Percentiles rank a stretch among this genome's conserved stretches.
Evolutionary conservation across 139 green algal genomes (phyloP).

Genomic region (Eudorina sp.): DNA sequence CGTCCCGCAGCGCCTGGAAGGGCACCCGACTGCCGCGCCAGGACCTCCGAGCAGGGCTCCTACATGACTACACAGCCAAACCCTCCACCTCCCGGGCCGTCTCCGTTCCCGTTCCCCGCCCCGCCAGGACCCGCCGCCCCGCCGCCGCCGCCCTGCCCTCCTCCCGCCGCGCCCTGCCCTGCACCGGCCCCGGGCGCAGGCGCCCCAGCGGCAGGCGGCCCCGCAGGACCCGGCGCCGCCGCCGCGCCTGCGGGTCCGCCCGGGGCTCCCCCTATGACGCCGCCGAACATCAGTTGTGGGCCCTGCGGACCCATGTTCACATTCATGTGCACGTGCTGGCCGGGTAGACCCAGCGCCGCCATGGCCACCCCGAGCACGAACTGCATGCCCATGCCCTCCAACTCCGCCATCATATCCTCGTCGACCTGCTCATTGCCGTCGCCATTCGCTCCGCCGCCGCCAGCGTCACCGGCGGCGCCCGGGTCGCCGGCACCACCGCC

Average conservation of each 20-base stretch:
- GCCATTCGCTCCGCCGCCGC: neutral
- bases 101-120: no score
- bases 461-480: neutral
- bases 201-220: neutral
- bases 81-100: no score
- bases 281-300: neutral
- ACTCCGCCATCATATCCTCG: neutral
- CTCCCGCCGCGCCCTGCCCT: no score
- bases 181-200: neutral
- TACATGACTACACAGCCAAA: no score
- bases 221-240: neutral
- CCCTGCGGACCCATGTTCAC: neutral
- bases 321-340: neutral
- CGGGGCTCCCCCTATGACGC: neutral
- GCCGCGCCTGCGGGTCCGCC: neutral
- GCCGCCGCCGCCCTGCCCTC: no score
- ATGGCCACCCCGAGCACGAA: constrained; percentile 4
- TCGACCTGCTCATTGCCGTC: neutral
- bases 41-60: no score
- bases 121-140: no score
- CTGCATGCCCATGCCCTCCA: constrained; percentile 25
- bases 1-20: no score
- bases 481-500: neutral
- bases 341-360: constrained; percentile 18
- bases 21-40: no score